Evolutionary conservation across 192 early-diverging fungal genomes (phyloP), one percentile per base, ranked within the genome.

Genomic region (Linnemannia zychae): DNA sequence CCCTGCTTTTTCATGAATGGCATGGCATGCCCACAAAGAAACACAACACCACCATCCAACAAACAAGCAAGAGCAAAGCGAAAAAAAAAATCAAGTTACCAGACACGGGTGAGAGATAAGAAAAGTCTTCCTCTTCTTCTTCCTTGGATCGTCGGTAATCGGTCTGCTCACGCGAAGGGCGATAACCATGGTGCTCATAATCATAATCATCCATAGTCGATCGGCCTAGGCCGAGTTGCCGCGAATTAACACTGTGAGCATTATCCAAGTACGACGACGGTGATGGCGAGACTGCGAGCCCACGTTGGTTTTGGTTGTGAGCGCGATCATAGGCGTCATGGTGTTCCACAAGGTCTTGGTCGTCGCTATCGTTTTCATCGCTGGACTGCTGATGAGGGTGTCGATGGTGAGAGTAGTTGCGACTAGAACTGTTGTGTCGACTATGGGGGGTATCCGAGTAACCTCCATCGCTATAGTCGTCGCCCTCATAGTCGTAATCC

Each of bases 31-130:
- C 40, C 9, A 44, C 40, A 44, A 44, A 44, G 3, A 44, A 44
- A 44, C 40, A 44, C 40, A 44, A 44, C 40, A 44, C n/a, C 18
- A 40, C 7, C 28, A 4, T 13, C 7, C 34, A n/a, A 40, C 18
- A 37, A 46, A n/a, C 7, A n/a, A 46, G 4, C 67, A 69, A 40
- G n/a, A 20, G 20, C 12, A 69, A 20, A 17, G 17, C 40, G 44
- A 9, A 18, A 22, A 22, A 34, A 3, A 40, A 38, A 1, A 17
- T 1, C 24, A 6, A 63, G 33, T 46, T 77, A 77, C 71, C 75
- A 66, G 74, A 72, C 34, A 52, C 67, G 4, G 81, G 81, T 40
- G 81, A 77, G 24, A 83, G 71, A 67, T 74, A 69, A 22, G 81
- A 77, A 22, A 83, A 50, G 48, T 83, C 81, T 48, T 74, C 75